Evolutionary conservation across 768 basidiomycete species (phyloP).

Genomic region (Flagelloscypha sp.): DNA sequence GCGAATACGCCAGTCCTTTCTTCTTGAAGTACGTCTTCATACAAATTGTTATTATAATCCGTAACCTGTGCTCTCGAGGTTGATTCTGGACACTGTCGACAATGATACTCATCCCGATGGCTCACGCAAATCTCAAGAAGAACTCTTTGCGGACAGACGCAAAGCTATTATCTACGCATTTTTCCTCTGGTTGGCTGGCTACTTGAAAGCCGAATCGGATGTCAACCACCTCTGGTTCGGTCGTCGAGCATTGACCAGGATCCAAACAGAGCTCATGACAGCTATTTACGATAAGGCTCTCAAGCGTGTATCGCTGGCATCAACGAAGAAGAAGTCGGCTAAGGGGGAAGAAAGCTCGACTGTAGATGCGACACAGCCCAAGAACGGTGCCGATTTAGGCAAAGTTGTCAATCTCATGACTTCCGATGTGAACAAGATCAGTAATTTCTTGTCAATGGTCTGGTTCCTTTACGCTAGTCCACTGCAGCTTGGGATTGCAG

Average conservation of each 20-base stretch:
- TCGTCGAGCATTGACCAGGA: slow-evolving; percentile 64
- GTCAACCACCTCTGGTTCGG: slow-evolving; percentile 75
- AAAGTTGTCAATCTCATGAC: slow-evolving; percentile 91
- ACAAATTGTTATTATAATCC: slow-evolving; percentile 3
- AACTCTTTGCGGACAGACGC: slow-evolving; percentile 42
- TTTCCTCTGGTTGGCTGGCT: not conserved
- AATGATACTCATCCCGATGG: no score
- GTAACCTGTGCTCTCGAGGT: slow-evolving; percentile 19
- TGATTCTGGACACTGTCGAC: slow-evolving; percentile 53
- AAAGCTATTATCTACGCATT: slow-evolving; percentile 73
- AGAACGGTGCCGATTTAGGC: slow-evolving; percentile 76
- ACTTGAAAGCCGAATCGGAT: slow-evolving; percentile 49
- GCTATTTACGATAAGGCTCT: slow-evolving; percentile 85
- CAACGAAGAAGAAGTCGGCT: slow-evolving; percentile 12
- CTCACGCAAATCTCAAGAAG: no score
- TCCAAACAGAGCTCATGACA: slow-evolving; percentile 76
- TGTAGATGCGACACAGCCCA: slow-evolving; percentile 34
- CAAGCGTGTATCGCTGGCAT: slow-evolving; percentile 38
- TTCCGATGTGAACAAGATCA: slow-evolving; percentile 56
- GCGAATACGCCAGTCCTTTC: slow-evolving; percentile 78
- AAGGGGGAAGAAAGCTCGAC: slow-evolving; percentile 18
- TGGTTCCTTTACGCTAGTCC: no score
- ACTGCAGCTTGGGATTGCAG: no score
- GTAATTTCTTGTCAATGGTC: slow-evolving; percentile 11
- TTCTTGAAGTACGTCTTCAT: slow-evolving; percentile 59